Evolutionary conservation across 23 red algal species (phyloP).

Genomic region (Rhodosorus marinus): DNA sequence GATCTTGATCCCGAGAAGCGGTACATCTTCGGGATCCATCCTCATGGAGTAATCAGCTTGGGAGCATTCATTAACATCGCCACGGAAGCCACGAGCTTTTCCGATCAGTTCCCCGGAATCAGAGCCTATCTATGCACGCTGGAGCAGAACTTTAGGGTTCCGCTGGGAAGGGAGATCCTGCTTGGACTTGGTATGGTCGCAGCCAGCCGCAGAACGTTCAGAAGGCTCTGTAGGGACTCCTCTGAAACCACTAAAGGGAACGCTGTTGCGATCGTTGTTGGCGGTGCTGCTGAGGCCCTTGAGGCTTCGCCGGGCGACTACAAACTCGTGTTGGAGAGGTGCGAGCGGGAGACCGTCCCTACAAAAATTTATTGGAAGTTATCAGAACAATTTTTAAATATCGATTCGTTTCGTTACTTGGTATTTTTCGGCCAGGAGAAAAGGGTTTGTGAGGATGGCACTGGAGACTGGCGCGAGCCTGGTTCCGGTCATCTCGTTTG

Average conservation of each 20-base stretch:
- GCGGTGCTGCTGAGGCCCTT: not conserved
- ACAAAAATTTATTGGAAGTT: no score
- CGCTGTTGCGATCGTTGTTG: not conserved
- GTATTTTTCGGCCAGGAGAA: no score
- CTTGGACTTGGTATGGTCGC: not conserved
- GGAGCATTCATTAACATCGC: not conserved
- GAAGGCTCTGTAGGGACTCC: no score
- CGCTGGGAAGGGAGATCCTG: not conserved
- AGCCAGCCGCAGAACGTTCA: not conserved
- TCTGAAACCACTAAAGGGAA: not conserved
- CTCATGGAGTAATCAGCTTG: not conserved
- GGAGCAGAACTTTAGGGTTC: not conserved
- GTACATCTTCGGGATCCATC: slow-evolving; percentile 3
- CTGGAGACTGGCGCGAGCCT: not conserved
- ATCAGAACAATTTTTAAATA: no score
- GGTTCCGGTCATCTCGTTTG: not conserved
- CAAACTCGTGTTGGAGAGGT: not conserved
- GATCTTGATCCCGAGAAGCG: no score
- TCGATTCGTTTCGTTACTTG: no score
- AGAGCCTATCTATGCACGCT: not conserved
- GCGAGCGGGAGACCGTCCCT: no score
- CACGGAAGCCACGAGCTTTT: not conserved
- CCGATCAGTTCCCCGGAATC: not conserved
- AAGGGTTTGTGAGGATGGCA: not conserved
- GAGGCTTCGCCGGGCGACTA: not conserved